phyloP scores from a whole-genome alignment of 2,329 filamentous ascomycete genomes.

The Diaporthe citri region DNA sequence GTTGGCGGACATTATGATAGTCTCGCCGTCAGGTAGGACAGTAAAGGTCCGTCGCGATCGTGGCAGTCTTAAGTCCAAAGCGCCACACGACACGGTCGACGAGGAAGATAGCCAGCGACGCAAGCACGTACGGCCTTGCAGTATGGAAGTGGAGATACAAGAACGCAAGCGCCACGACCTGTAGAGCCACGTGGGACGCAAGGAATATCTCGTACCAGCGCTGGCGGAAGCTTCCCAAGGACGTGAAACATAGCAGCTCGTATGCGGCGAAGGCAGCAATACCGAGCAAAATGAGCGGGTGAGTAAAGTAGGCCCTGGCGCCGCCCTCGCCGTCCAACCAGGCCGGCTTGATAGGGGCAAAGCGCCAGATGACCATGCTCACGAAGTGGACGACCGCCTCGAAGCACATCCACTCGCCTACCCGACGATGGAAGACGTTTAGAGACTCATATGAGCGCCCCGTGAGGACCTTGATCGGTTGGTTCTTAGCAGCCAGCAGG shows the following conservation, averaged over 20 bases:
- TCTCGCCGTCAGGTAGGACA: constrained; percentile 69
- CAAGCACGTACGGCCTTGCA: constrained; percentile 64
- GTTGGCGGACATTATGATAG: constrained; percentile 59
- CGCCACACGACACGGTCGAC: constrained; percentile 70
- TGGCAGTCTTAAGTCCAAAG: constrained; percentile 62
- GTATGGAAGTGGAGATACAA: constrained; percentile 71
- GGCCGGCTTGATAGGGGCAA: constrained; percentile 57
- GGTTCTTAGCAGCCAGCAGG: constrained; percentile 75
- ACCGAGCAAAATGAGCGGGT: constrained; percentile 65
- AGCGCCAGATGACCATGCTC: constrained; percentile 69
- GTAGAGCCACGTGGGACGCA: constrained; percentile 68
- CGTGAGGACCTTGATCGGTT: constrained; percentile 71
- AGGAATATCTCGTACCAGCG: constrained; percentile 75
- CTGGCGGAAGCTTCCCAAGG: constrained; percentile 69
- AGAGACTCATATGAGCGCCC: constrained; percentile 75
- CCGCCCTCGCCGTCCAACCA: constrained; percentile 55
- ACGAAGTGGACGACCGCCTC: constrained; percentile 67
- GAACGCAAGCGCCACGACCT: constrained; percentile 65
- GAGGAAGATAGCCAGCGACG: constrained; percentile 67
- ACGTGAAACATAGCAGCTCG: constrained; percentile 72
- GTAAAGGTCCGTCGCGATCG: constrained; percentile 61
- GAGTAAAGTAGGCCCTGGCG: constrained; percentile 63
- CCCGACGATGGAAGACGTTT: constrained; percentile 74
- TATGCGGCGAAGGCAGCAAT: constrained; percentile 69
- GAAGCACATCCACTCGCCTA: constrained; percentile 73